These are phyloP conservation scores for Zelonia costaricensis DNA, from an alignment of 208 protist genomes.

Conservation along the genomic window DNA sequence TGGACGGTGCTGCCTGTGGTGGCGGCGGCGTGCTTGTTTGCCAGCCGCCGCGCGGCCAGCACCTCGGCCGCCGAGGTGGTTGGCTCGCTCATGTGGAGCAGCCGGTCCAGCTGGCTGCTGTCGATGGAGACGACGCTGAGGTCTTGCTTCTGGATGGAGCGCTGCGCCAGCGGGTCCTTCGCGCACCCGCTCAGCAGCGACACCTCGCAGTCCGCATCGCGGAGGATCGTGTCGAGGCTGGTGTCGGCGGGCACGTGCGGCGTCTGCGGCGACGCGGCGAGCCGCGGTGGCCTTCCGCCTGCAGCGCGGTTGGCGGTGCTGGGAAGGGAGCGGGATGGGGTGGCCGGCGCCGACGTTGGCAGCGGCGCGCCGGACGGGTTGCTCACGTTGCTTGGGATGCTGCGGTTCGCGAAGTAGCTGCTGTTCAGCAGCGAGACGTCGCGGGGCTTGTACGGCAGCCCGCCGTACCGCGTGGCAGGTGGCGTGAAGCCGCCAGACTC, in stretches of 20 bases:
- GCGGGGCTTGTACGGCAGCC: slow-evolving; percentile 48
- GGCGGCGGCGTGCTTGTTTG: too few species aligned
- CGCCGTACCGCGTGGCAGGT: slow-evolving; percentile 6
- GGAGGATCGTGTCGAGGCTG: neutral
- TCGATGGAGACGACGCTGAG: slow-evolving; percentile 38
- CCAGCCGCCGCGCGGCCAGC: neutral
- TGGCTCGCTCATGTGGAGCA: slow-evolving; percentile 7
- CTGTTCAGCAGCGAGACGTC: slow-evolving; percentile 47
- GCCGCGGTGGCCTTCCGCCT: neutral
- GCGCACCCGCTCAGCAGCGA: neutral
- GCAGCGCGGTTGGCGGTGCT: neutral
- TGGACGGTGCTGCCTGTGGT: neutral
- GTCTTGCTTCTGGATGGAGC: slow-evolving; percentile 19
- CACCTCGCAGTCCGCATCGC: slow-evolving; percentile 1
- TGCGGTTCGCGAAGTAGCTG: slow-evolving; percentile 58
- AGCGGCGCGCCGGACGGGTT: slow-evolving; percentile 40
- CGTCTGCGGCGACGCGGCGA: neutral
- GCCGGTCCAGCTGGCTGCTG: slow-evolving; percentile 40
- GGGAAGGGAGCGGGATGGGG: neutral
- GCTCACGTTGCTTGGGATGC: slow-evolving; percentile 27
- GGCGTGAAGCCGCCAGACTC: slow-evolving; percentile 8
- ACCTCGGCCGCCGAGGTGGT: neutral
- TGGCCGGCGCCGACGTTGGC: slow-evolving; percentile 7
- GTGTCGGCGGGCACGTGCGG: neutral
- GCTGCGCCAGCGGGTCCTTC: neutral